Base-by-base conservation (phyloP, 129 eudicot genomes). In the Flaveria bidentis region DNA sequence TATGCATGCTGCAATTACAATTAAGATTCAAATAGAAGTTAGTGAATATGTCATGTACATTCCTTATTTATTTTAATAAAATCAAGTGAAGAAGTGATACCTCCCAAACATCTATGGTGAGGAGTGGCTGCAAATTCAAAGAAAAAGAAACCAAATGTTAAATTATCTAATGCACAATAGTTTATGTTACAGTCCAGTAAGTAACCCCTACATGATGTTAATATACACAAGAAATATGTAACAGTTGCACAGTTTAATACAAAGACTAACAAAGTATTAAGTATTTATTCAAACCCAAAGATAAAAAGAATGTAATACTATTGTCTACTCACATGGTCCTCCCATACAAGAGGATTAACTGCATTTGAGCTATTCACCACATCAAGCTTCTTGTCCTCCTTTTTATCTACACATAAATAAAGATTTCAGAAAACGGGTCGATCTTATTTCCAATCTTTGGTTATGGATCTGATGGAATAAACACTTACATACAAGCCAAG, bases 41-140 rank as follows among this genome's bases (percentile, higher is more conserved):
- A 77, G 73, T 50, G 52, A 82, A 67, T 49, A 69, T 42, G 42
- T 64, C 75, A 46, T 45, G 5, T 36, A 53, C 57, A 72, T 22
- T 33, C 49, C 58, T 67, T 20, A 15, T 41, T 11, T 50, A 17
- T 8, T 18, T 5, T 13, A 0, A 13, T 2, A 74, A 63, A 47
- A 6, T 17, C 13, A 67, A 71, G 81, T 8, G 30, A 46, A 23
- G 41, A 71, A 71, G 56, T 75, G 11, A 58, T 87, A 92, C 98
- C 98, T 95, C 99, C 99, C 97, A 95, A 67, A 95, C 97, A 85
- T 95, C 99, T 42, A 95, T 80, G 2, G 97, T 86, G 47, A 91
- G 97, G 67, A 95, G 86, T 0, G 99, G 99, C 99, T 95, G 96
- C 82, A 91, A 57, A 77, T 78, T 73, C 20, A 47, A 80, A 65